phyloP scores from a whole-genome alignment of 371 early-diverging fungal genomes.

The Mortierella sp. region DNA sequence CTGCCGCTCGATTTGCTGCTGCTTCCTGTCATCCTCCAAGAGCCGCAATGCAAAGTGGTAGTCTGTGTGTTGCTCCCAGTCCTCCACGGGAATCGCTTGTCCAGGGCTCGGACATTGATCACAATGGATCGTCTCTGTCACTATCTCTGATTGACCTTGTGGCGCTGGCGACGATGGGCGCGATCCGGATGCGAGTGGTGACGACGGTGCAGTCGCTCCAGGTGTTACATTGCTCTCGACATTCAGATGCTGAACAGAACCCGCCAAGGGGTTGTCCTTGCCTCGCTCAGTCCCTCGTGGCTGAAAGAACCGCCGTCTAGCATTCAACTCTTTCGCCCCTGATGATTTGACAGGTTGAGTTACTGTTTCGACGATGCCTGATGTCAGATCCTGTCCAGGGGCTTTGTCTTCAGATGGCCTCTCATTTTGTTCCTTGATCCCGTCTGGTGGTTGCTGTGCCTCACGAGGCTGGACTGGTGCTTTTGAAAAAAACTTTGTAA shows the following conservation, averaged over 20 bases:
- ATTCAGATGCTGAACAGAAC: slow-evolving; percentile 20
- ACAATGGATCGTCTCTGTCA: slow-evolving; percentile 41
- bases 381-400: neutral
- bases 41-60: slow-evolving; percentile 62
- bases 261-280: slow-evolving; percentile 45
- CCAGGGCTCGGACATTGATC: slow-evolving; percentile 54
- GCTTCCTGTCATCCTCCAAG: slow-evolving; percentile 58
- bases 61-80: slow-evolving; percentile 61
- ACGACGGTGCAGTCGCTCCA: neutral
- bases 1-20: slow-evolving; percentile 36
- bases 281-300: slow-evolving; percentile 12
- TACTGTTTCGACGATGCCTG: too few relatives aligned
- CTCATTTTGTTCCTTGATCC: neutral
- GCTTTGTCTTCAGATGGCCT: neutral
- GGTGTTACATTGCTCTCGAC: neutral
- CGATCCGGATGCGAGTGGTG: neutral
- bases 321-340: slow-evolving; percentile 1
- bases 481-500: slow-evolving; percentile 50
- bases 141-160: neutral
- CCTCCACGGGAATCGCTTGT: slow-evolving; percentile 41
- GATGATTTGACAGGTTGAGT: neutral
- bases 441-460: neutral
- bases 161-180: neutral
- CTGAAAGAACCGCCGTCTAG: slow-evolving; percentile 23
- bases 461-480: slow-evolving; percentile 12